Base-by-base conservation (phyloP, 2,329 filamentous ascomycete genomes). In the Penicillium sp. region DNA sequence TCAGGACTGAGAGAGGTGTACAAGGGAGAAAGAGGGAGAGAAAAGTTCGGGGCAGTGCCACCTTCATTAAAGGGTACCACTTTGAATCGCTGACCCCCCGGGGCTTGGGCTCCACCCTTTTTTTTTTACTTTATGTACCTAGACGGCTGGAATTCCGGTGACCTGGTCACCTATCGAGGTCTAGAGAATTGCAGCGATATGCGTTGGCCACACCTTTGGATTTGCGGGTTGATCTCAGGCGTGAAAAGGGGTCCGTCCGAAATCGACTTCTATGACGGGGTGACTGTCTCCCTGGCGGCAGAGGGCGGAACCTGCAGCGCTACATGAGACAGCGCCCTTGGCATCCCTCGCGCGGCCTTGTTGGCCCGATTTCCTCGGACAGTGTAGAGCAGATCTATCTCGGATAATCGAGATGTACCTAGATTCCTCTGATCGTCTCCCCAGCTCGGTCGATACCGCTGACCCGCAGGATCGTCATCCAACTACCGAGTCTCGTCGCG, bases 251-350 rank as follows among this genome's bases (percentile, higher is more conserved):
- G 14, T 22, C 11, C 36, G 18, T 27, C 45, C 14, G 36, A 48
- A 48, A 50, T 50, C 39, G 41, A 46, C 31, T 20, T 38, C 33
- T 44, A 54, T 48, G 39, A 54, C 41, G 45, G 41, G 28, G 13
- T 39, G 33, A 55, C 45, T 55, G 16, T 14, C 45, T 49, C 35
- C 44, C 44, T 52, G 44, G 41, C 49, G 44, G 45, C 42, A 46
- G 44, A 28, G 10, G 28, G 38, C 35, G 27, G 38, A 44, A 33
- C 46, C 50, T 49, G 27, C 27, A 28, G 50, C 41, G 25, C 18
- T 7, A 33, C 28, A 48, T 53, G 53, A 56, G 43, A 56, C 53
- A 48, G 20, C 10, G 22, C 16, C 16, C 46, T 31, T 39, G 39
- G 27, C 50, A 55, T 16, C 51, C 51, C 46, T 51, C 39, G 44